Base-by-base conservation (phyloP, 495 filamentous ascomycete species). In the Aspergillus coremiiformis region DNA sequence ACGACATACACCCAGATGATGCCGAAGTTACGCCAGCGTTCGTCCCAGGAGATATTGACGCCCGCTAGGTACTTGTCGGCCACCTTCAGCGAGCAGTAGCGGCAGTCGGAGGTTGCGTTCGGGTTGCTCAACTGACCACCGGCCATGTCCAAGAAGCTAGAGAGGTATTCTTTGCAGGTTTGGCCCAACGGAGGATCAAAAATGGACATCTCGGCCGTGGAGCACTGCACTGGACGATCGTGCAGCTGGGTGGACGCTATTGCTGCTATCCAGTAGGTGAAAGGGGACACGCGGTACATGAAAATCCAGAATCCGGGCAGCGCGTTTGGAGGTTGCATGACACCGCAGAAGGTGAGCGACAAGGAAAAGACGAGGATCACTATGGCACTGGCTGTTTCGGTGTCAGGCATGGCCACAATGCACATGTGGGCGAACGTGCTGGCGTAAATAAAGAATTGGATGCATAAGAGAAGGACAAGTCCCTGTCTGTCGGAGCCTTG, bases 221-320 rank as follows among this genome's bases (percentile, higher is more conserved):
- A 68, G 64, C 85, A 89, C 0, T 59, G 17, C 2, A 84, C 77
- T 0, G 60, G 4, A 0, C 77, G 76, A 29, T 81, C 78, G 44
- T 78, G 80, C 3, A 87, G 63, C 3, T 69, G 75, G 0, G 72
- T 68, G 0, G 78, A 26, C 5, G 49, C 49, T 20, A 56, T 37
- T 5, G 29, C 54, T 1, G 21, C 24, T 1, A 42, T 30, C 54
- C 54, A 64, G 55, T 86, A 85, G 1, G 77, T 81, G 44, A 84
- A 76, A 5, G 83, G 82, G 10, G 77, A 81, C 53, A 82, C 71
- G 44, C 78, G 77, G 62, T 85, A 84, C 77, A 85, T 81, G 69
- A 85, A 85, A 55, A 82, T 82, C 83, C 82, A 86, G 75, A 87
- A 88, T 19, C 75, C 67, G 4, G 84, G 83, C 17, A 85, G 66